These are phyloP conservation scores for Penicillium antarcticum DNA, from an alignment of 495 filamentous ascomycete species.

Conservation along the genomic window DNA sequence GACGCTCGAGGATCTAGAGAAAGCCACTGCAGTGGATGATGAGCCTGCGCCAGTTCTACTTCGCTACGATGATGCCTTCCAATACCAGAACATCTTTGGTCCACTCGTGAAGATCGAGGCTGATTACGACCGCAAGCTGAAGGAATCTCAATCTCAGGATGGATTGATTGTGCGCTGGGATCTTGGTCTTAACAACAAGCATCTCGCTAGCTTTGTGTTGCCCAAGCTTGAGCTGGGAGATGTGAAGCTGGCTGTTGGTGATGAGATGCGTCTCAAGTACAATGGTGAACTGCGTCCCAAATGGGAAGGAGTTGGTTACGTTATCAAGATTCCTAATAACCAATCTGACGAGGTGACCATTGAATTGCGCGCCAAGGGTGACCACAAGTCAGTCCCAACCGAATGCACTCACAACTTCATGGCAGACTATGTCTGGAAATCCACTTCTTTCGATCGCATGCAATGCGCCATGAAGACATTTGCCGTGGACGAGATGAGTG, in stretches of 20 bases:
- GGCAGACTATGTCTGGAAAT: constrained; percentile 99
- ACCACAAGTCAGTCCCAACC: constrained; percentile 91
- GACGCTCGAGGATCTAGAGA: constrained; percentile 89
- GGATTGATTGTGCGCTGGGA: constrained; percentile 93
- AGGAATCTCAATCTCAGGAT: constrained; percentile 97
- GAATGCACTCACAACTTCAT: constrained; percentile 98
- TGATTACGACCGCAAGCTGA: constrained; percentile 98
- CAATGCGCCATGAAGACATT: constrained; percentile 99
- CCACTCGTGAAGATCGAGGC: constrained; percentile 98
- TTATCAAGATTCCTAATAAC: constrained; percentile 99
- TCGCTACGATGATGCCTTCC: constrained; percentile 95
- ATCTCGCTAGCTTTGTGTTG: constrained; percentile 90
- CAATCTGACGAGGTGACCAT: constrained; percentile 97
- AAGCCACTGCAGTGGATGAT: constrained; percentile 89
- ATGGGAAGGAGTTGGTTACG: constrained; percentile 98
- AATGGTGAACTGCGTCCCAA: constrained; percentile 88
- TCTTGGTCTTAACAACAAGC: constrained; percentile 95
- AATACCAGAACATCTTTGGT: constrained; percentile 99
- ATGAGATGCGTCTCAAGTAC: constrained; percentile 98
- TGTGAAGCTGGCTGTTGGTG: constrained; percentile 95
- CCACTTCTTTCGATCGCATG: constrained; percentile 98
- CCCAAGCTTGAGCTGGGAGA: constrained; percentile 97
- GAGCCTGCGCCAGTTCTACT: constrained; percentile 90
- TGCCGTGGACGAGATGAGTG: constrained; percentile 95
- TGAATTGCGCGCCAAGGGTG: constrained; percentile 83